These are phyloP conservation scores for Colletotrichum sublineola DNA, from an alignment of 2,329 filamentous ascomycete genomes.

Conservation along the genomic window DNA sequence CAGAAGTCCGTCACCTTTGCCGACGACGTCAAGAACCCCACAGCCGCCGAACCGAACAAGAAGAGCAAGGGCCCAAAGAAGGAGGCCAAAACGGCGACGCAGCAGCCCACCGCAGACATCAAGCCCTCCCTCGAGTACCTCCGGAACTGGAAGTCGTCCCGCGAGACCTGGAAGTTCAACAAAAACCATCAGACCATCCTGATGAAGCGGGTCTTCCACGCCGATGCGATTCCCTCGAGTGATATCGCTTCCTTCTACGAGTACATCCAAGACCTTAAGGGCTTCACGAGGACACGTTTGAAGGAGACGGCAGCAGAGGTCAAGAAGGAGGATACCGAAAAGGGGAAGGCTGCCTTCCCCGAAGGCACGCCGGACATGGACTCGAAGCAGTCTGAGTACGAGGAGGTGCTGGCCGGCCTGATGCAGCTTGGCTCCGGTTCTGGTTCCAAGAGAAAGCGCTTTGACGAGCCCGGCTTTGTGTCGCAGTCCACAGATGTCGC, in stretches of 20 bases:
- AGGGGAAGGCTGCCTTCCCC: conserved; percentile 62
- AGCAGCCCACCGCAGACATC: conserved; percentile 59
- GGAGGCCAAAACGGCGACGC: conserved; percentile 53
- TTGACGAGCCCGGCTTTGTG: conserved; percentile 67
- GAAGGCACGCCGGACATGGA: conserved; percentile 62
- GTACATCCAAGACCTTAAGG: conserved; percentile 85
- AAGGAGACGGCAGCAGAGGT: conserved; percentile 74
- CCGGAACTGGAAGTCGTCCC: conserved; percentile 78
- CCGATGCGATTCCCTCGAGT: conserved; percentile 76
- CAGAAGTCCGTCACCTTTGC: conserved; percentile 65
- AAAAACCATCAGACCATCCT: conserved; percentile 91
- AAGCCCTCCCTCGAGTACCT: conserved; percentile 82
- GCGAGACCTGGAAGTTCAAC: conserved; percentile 91
- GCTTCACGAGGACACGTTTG: conserved; percentile 78
- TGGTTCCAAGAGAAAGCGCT: conserved; percentile 62
- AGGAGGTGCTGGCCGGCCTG: conserved; percentile 67
- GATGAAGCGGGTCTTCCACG: conserved; percentile 84
- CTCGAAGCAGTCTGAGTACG: conserved; percentile 68
- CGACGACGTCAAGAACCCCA: conserved; percentile 55
- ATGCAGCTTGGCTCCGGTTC: conserved; percentile 52
- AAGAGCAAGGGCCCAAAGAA: conserved; percentile 51
- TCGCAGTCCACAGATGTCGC: conserved; percentile 63
- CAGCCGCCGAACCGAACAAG: conserved; percentile 46
- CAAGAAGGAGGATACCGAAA: conserved; percentile 66
- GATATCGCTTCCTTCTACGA: conserved; percentile 78